Conservation (phyloP, 192 early-diverging fungal species). For the Backusella parvicylindrica region DNA sequence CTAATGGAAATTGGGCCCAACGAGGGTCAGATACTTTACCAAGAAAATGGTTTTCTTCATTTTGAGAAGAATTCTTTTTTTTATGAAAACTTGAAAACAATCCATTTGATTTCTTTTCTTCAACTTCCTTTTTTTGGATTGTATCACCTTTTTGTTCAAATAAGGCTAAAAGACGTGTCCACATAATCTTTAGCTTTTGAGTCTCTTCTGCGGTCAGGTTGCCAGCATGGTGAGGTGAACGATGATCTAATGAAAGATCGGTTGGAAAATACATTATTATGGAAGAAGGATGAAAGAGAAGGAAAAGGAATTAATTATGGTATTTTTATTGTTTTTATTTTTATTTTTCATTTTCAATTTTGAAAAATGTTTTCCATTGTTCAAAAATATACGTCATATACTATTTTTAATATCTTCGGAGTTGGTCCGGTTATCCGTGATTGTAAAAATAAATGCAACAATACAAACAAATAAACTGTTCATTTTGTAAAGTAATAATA, state of each 20-base stretch:
- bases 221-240: neutral
- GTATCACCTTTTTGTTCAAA: conserved; percentile 27
- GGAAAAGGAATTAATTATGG: too few relatives aligned
- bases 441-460: too few relatives aligned
- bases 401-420: neutral
- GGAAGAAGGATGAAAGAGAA: too few relatives aligned
- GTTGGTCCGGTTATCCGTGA: neutral
- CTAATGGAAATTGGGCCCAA: conserved; percentile 2
- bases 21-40: neutral
- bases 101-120: neutral
- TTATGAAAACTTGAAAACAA: neutral
- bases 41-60: neutral
- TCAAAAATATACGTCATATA: neutral
- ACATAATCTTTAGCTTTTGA: conserved; percentile 42
- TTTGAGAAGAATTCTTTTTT: neutral
- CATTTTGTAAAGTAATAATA: too few relatives aligned
- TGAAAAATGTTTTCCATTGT: neutral
- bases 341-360: too few relatives aligned
- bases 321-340: too few relatives aligned
- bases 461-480: too few relatives aligned
- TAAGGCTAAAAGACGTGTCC: conserved; percentile 40
- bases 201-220: conserved; percentile 43
- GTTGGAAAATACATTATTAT: neutral
- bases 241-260: neutral
- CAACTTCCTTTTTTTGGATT: neutral